These are phyloP conservation scores for Pythium oligandrum DNA, from an alignment of 352 stramenopile species.

Conservation along the genomic window DNA sequence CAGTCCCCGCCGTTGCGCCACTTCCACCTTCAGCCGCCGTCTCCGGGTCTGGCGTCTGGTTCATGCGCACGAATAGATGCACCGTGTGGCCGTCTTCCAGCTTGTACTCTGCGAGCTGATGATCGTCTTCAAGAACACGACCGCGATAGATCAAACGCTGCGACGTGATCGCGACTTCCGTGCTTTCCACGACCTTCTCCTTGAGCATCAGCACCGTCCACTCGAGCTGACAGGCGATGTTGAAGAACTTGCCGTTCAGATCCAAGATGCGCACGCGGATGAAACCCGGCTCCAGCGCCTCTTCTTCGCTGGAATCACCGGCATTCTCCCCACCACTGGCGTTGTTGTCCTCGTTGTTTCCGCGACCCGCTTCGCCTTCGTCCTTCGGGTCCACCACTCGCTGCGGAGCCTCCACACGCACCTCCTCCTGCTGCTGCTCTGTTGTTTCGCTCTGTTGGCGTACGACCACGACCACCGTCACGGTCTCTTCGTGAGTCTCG, in stretches of 20 bases:
- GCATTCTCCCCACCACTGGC: not conserved
- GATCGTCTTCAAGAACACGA: conserved; percentile 81
- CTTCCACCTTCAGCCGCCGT: conserved; percentile 10
- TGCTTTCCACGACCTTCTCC: conserved; percentile 64
- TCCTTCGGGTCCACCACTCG: conserved; percentile 7
- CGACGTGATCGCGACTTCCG: conserved; percentile 55
- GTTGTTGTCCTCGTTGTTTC: not conserved
- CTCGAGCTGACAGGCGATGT: conserved; percentile 56
- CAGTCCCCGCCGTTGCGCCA: not conserved
- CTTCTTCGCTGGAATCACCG: conserved; percentile 3
- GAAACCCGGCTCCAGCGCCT: conserved; percentile 23
- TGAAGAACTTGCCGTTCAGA: conserved; percentile 84
- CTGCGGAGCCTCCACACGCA: not conserved
- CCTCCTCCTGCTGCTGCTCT: not conserved
- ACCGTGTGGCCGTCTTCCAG: conserved; percentile 90
- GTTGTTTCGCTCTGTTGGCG: conserved; percentile 5
- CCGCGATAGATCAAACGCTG: conserved; percentile 91
- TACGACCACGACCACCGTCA: not conserved
- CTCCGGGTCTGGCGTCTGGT: conserved; percentile 53
- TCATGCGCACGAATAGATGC: conserved; percentile 85
- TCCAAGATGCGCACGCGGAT: conserved; percentile 77
- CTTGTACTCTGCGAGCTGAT: conserved; percentile 75
- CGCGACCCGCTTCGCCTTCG: not conserved
- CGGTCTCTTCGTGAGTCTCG: conserved; percentile 1
- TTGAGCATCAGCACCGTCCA: conserved; percentile 67